phyloP scores from a whole-genome alignment of 441 rosid species.

The Adansonia rubrostipa region DNA sequence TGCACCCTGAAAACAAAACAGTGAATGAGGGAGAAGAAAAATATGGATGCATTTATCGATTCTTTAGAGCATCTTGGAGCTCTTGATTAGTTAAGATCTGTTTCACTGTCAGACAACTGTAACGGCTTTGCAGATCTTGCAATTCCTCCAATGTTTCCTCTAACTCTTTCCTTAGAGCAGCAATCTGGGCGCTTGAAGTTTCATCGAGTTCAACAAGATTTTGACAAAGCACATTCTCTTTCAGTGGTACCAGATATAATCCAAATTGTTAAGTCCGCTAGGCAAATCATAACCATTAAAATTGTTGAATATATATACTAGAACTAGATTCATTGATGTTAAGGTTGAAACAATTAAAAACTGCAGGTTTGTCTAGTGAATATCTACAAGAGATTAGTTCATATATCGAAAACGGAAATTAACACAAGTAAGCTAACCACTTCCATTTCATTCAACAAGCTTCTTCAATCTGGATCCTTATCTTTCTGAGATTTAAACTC shows the following conservation, averaged over 20 bases:
- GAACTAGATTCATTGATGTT: neutral
- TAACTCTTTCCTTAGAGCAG: constrained; percentile 21
- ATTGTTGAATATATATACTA: neutral
- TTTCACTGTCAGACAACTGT: constrained; percentile 20
- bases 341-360: neutral
- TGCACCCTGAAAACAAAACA: neutral
- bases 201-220: constrained; percentile 5
- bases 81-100: constrained; percentile 32
- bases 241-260: constrained; percentile 26
- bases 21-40: neutral
- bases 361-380: neutral
- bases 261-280: neutral
- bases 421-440: constrained; percentile 20
- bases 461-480: neutral
- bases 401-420: neutral
- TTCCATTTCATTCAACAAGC: constrained; percentile 16
- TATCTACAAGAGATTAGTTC: neutral
- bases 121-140: constrained; percentile 27
- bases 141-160: constrained; percentile 30
- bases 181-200: constrained; percentile 20
- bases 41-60: constrained; percentile 25
- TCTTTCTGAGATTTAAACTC: constrained; percentile 17
- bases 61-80: constrained; percentile 47
- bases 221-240: constrained; percentile 24
- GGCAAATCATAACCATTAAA: neutral